phyloP scores from a whole-genome alignment of 805 yeast species.

The Torulaspora franciscae region DNA sequence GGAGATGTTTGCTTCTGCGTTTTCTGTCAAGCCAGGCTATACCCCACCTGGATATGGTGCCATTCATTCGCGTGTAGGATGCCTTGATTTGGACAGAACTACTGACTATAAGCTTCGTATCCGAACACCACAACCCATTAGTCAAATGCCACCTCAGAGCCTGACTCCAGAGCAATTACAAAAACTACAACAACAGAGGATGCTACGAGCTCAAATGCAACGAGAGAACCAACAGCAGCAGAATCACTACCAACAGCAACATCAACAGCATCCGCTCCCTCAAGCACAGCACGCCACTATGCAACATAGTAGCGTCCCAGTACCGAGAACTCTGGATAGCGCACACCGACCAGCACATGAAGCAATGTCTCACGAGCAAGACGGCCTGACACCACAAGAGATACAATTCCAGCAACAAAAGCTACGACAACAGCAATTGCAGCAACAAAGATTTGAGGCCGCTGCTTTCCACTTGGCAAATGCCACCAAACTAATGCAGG shows the following conservation, averaged over 20 bases:
- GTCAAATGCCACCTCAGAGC: constrained; percentile 20
- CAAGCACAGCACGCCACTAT: constrained; percentile 1
- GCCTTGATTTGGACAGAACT: constrained; percentile 66
- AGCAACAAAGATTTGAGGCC: constrained; percentile 34
- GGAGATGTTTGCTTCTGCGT: constrained; percentile 88
- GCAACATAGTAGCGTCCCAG: not conserved
- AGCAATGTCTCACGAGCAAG: constrained; percentile 13
- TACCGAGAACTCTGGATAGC: constrained; percentile 2
- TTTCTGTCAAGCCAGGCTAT: constrained; percentile 31
- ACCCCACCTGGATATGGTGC: constrained; percentile 58
- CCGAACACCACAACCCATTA: constrained; percentile 43
- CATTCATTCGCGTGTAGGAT: constrained; percentile 58
- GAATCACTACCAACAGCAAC: constrained; percentile 12
- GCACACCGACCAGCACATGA: constrained; percentile 6
- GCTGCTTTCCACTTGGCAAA: constrained; percentile 34
- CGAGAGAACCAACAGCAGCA: constrained; percentile 25
- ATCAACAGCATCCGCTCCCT: constrained; percentile 8
- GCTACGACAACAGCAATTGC: constrained; percentile 34
- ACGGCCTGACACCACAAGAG: constrained; percentile 34
- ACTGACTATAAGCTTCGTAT: constrained; percentile 57
- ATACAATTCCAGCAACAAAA: constrained; percentile 35
- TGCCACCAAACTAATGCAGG: constrained; percentile 31
- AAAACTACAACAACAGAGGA: constrained; percentile 25
- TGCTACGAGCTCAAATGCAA: constrained; percentile 32
- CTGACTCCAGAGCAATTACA: constrained; percentile 27